Conservation (phyloP, 306 rosid species). For the Gastrolobium bilobum region DNA sequence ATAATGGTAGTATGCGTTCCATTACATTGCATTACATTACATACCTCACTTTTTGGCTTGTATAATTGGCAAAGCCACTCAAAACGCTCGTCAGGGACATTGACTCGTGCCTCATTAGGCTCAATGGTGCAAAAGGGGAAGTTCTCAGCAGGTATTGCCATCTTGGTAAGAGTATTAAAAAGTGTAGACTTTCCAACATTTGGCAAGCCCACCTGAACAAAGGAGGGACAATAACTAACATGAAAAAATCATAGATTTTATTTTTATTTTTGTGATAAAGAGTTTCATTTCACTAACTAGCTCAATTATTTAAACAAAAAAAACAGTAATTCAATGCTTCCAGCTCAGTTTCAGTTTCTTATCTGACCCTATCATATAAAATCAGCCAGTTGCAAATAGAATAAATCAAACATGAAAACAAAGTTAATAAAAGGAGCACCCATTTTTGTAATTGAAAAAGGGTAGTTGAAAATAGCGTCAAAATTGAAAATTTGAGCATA, state of each 20-base stretch:
- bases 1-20: constrained; percentile 6
- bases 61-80: constrained; percentile 93
- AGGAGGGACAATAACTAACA: constrained; percentile 36
- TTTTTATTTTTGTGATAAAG: neutral
- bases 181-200: constrained; percentile 99
- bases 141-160: constrained; percentile 96
- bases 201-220: constrained; percentile 92
- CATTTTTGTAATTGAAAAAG: constrained; percentile 25
- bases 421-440: neutral
- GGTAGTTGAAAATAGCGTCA: constrained; percentile 14
- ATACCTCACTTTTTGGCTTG: constrained; percentile 98
- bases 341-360: constrained; percentile 8
- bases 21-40: constrained; percentile 51
- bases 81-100: constrained; percentile 93
- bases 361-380: constrained; percentile 22
- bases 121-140: constrained; percentile 99
- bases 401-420: neutral
- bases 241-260: neutral
- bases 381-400: constrained; percentile 12
- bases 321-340: neutral
- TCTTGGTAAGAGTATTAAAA: constrained; percentile 90
- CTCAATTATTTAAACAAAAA: constrained; percentile 17
- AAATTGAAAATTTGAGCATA: constrained; percentile 41
- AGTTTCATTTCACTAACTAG: constrained; percentile 3
- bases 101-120: constrained; percentile 95